A percentile compares a stretch with the other conserved stretches of the same genome.
These are phyloP conservation scores for Xylariaceae sp. DNA, from an alignment of 2,329 filamentous ascomycete species.

Conservation along the genomic window DNA sequence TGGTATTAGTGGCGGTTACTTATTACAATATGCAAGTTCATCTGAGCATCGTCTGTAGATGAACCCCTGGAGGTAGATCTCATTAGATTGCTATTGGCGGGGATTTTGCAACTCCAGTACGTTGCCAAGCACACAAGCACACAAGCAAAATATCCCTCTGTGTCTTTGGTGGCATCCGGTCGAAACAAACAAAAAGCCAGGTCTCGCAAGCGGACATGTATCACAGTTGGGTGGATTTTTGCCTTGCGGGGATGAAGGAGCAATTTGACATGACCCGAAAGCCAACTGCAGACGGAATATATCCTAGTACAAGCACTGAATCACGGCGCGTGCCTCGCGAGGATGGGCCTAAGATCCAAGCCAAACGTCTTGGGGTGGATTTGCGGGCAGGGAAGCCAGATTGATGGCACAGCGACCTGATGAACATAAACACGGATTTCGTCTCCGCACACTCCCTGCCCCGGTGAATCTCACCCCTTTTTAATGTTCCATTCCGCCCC, in stretches of 20 bases:
- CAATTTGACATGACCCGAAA: slow-evolving; percentile 6
- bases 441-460: slow-evolving; percentile 32
- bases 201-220: slow-evolving; percentile 20
- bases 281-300: slow-evolving; percentile 1
- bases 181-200: slow-evolving; percentile 22
- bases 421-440: slow-evolving; percentile 25
- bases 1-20: too few relatives aligned
- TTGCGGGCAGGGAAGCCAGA: slow-evolving; percentile 15
- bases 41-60: not conserved
- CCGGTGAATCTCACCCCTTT: slow-evolving; percentile 34
- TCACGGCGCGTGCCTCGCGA: slow-evolving; percentile 14
- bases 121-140: slow-evolving; percentile 12
- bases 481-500: slow-evolving; percentile 12
- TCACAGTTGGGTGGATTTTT: slow-evolving; percentile 10
- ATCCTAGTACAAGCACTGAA: slow-evolving; percentile 3
- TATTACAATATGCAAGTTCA: slow-evolving; percentile 1
- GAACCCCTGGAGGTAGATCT: slow-evolving; percentile 1
- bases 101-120: slow-evolving; percentile 4
- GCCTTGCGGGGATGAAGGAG: not conserved
- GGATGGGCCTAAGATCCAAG: not conserved
- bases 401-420: slow-evolving; percentile 11
- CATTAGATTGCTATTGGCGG: not conserved
- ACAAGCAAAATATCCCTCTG: slow-evolving; percentile 6
- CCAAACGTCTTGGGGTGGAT: not conserved
- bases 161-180: slow-evolving; percentile 16